Evolutionary conservation across 768 basidiomycete genomes (phyloP).

Genomic region (Amanita rimosa): DNA sequence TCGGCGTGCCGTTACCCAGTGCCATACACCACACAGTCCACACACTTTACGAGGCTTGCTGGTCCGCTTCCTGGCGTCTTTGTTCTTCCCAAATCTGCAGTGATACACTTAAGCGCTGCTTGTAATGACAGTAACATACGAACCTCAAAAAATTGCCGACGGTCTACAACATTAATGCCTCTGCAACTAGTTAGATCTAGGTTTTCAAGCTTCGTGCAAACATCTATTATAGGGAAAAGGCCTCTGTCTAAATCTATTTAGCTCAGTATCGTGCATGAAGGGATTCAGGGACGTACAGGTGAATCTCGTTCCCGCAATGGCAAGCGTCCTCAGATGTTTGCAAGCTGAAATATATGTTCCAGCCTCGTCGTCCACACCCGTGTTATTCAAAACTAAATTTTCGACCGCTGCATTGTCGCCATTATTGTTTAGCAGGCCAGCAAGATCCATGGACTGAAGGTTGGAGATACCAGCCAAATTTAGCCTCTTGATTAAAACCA

Average conservation of each 20-base stretch:
- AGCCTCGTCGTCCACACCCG: slow-evolving; percentile 47
- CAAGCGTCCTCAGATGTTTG: slow-evolving; percentile 31
- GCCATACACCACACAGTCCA: too few species aligned
- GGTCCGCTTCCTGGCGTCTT: background rate
- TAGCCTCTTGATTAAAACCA: slow-evolving; percentile 29
- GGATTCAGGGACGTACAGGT: slow-evolving; percentile 30
- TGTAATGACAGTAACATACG: slow-evolving; percentile 1
- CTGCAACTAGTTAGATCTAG: slow-evolving; percentile 61
- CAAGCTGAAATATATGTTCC: slow-evolving; percentile 43
- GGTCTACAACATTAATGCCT: slow-evolving; percentile 44
- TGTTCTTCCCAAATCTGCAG: slow-evolving; percentile 22
- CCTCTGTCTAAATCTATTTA: slow-evolving; percentile 29
- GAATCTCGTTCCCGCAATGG: slow-evolving; percentile 47
- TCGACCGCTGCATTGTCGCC: slow-evolving; percentile 28
- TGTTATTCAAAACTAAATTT: slow-evolving; percentile 46
- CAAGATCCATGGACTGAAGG: slow-evolving; percentile 40
- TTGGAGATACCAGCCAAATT: slow-evolving; percentile 45
- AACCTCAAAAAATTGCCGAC: slow-evolving; percentile 61
- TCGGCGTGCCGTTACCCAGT: too few species aligned
- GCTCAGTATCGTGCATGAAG: background rate
- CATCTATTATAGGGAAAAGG: slow-evolving; percentile 45
- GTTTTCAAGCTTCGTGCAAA: slow-evolving; percentile 38
- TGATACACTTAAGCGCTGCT: background rate
- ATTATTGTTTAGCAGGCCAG: slow-evolving; percentile 28
- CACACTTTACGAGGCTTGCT: too few species aligned